Conservation (phyloP, 768 basidiomycete genomes). For the Leccinellum luteum region DNA sequence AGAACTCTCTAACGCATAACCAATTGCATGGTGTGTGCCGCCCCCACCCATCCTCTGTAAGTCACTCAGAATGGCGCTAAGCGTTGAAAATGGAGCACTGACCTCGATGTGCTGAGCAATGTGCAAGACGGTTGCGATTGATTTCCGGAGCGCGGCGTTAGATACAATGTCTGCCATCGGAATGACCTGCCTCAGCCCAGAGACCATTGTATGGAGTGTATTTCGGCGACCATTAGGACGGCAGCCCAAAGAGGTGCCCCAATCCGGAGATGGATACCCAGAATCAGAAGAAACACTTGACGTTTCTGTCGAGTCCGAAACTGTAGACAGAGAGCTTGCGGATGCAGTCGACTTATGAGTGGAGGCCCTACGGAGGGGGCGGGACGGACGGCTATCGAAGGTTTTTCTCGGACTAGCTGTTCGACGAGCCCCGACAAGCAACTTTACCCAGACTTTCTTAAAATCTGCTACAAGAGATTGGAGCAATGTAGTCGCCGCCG, state of each 20-base stretch:
- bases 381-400: too few relatives aligned
- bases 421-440: neutral
- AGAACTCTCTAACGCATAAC: conserved; percentile 12
- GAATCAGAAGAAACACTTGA: neutral
- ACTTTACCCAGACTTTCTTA: conserved; percentile 3
- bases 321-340: neutral
- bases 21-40: conserved; percentile 14
- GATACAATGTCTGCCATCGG: conserved; percentile 6
- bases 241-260: conserved; percentile 4
- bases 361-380: neutral
- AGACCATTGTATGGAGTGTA: neutral
- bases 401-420: neutral
- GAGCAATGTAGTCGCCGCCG: conserved; percentile 17
- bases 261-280: neutral
- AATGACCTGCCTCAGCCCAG: conserved; percentile 4
- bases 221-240: neutral
- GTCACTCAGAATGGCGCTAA: neutral
- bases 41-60: conserved; percentile 7
- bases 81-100: neutral
- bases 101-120: conserved; percentile 12
- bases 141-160: conserved; percentile 4
- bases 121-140: conserved; percentile 7
- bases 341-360: neutral
- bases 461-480: conserved; percentile 6
- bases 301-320: neutral